Percentiles rank a stretch among this genome's conserved stretches.
Evolutionary conservation across 495 filamentous ascomycete genomes (phyloP).

Genomic region (Xylaria scruposa): DNA sequence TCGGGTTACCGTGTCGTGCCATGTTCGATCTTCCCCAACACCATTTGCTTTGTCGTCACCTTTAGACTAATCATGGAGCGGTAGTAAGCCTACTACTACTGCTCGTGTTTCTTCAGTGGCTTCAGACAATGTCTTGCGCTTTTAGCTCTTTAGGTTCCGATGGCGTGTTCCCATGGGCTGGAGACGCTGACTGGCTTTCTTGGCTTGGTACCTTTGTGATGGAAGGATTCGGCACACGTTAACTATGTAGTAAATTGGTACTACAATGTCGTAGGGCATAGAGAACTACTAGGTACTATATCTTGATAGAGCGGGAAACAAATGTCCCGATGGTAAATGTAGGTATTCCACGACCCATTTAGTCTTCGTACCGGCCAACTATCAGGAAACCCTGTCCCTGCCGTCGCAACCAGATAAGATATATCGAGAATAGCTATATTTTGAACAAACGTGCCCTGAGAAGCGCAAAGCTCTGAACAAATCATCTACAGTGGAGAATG

Average conservation of each 20-base stretch:
- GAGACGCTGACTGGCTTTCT: not conserved
- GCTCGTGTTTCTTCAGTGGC: slow-evolving; percentile 2
- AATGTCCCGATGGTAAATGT: not conserved
- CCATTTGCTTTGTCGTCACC: not conserved
- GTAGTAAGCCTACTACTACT: not conserved
- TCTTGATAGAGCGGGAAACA: not conserved
- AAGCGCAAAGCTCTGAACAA: not conserved
- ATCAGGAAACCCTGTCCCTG: not conserved
- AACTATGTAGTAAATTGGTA: not conserved
- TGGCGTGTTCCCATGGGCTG: not conserved
- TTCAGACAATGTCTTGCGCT: not conserved
- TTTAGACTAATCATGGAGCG: not conserved
- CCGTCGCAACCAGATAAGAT: not conserved
- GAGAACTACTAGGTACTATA: not conserved
- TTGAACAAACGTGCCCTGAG: not conserved
- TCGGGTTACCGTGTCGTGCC: not conserved
- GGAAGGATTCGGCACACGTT: not conserved
- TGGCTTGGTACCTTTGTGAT: not conserved
- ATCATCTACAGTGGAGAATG: not conserved
- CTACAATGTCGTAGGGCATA: not conserved
- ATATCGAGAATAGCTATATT: too few species aligned
- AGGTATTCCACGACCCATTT: not conserved
- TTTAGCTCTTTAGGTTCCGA: not conserved
- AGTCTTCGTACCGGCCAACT: not conserved
- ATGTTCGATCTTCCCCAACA: not conserved